Evolutionary conservation across 306 rosid species (phyloP).

Genomic region (Rosa multiflora): DNA sequence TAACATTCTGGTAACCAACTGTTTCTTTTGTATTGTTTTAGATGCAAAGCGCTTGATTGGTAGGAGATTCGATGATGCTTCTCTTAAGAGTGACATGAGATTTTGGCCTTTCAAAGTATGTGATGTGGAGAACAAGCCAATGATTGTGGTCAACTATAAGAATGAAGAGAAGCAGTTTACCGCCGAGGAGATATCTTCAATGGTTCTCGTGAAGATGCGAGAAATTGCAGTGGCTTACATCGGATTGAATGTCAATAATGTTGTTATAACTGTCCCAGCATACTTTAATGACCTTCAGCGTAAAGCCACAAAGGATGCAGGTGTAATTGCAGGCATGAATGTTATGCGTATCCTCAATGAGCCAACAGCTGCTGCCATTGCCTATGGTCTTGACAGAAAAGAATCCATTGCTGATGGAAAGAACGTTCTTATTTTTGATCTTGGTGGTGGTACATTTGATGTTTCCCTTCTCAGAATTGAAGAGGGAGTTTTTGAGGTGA

Average conservation of each 20-base stretch:
- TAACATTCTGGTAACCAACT: neutral
- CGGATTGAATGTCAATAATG: neutral
- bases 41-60: neutral
- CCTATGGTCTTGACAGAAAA: constrained; percentile 41
- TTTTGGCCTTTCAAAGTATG: neutral
- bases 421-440: constrained; percentile 39
- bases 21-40: neutral
- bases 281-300: neutral
- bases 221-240: neutral
- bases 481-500: constrained; percentile 32
- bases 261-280: neutral
- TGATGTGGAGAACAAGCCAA: neutral
- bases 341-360: constrained; percentile 36
- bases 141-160: neutral
- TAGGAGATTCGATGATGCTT: neutral
- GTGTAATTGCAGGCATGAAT: constrained; percentile 29
- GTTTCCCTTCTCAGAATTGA: constrained; percentile 37
- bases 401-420: constrained; percentile 1
- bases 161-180: neutral
- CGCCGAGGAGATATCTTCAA: neutral
- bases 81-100: neutral
- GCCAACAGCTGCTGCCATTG: constrained; percentile 38
- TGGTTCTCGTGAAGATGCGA: neutral
- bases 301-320: neutral
- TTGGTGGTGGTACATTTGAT: constrained; percentile 40